phyloP scores from a whole-genome alignment of 208 protist genomes.

The Trypanosoma caninum region DNA sequence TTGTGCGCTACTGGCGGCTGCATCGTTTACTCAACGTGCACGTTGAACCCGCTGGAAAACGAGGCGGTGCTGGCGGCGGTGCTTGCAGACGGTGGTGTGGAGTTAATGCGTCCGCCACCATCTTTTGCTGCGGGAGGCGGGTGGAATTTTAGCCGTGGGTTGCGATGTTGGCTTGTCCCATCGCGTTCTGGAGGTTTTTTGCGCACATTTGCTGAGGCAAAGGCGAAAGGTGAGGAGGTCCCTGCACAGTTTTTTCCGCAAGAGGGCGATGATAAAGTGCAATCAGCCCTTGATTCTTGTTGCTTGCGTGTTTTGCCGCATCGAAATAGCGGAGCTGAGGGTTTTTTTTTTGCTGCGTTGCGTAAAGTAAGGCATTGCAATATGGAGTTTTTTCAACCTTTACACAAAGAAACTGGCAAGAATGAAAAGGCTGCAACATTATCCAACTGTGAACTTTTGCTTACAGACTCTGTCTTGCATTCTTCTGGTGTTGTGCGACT shows the following conservation, averaged over 20 bases:
- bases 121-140: not conserved
- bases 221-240: slow-evolving; percentile 30
- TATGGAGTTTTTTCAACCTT: not conserved
- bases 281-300: slow-evolving; percentile 18
- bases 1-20: slow-evolving; percentile 67
- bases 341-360: slow-evolving; percentile 74
- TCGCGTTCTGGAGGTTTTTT: slow-evolving; percentile 55
- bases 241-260: slow-evolving; percentile 41
- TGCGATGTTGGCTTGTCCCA: slow-evolving; percentile 61
- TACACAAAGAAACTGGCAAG: not conserved
- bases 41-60: slow-evolving; percentile 96
- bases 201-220: slow-evolving; percentile 31
- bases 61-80: slow-evolving; percentile 92
- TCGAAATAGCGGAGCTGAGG: slow-evolving; percentile 46
- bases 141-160: slow-evolving; percentile 33
- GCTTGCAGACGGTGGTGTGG: slow-evolving; percentile 41
- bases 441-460: not conserved
- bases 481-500: slow-evolving; percentile 15
- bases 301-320: slow-evolving; percentile 74
- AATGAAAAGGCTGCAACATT: not conserved
- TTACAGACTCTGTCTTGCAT: slow-evolving; percentile 19
- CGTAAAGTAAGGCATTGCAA: slow-evolving; percentile 7
- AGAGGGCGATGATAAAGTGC: not conserved
- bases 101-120: slow-evolving; percentile 40
- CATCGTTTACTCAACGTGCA: slow-evolving; percentile 96